These are phyloP conservation scores for Tillandsia fasciculata DNA, from an alignment of 176 grass and related monocot species.

Conservation along the genomic window DNA sequence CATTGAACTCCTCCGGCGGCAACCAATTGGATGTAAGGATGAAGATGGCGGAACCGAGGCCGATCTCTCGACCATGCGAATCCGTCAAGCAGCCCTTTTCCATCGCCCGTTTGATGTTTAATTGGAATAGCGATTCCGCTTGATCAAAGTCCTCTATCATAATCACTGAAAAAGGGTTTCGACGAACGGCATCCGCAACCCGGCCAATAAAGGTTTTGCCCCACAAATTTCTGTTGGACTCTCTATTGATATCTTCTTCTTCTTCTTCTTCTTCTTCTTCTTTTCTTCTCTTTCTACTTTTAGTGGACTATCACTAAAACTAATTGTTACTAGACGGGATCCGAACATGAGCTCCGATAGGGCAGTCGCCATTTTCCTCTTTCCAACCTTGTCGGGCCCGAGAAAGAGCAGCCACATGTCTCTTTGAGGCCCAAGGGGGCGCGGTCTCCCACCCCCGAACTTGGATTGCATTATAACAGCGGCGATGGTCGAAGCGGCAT, in stretches of 20 bases:
- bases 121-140: constrained; percentile 44
- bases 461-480: constrained; percentile 69
- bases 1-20: constrained; percentile 42
- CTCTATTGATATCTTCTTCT: constrained; percentile 10
- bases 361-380: constrained; percentile 69
- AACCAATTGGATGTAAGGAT: constrained; percentile 76
- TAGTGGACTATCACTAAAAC: constrained; percentile 23
- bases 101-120: constrained; percentile 77
- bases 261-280: constrained; percentile 7
- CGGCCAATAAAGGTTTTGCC: constrained; percentile 65
- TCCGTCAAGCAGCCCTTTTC: constrained; percentile 71
- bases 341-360: constrained; percentile 70
- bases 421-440: constrained; percentile 38
- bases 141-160: constrained; percentile 76
- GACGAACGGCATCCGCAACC: constrained; percentile 75
- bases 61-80: constrained; percentile 75
- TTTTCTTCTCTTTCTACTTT: neutral
- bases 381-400: constrained; percentile 83
- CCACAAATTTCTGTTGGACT: constrained; percentile 36
- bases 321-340: constrained; percentile 38
- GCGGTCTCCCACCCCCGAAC: constrained; percentile 51
- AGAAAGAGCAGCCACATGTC: constrained; percentile 89
- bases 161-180: constrained; percentile 80
- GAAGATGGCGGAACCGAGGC: constrained; percentile 69
- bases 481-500: constrained; percentile 76